A percentile compares a stretch with the other conserved stretches of the same genome.
These are phyloP conservation scores for Myxozyma mucilagina DNA, from an alignment of 805 yeast genomes.

Conservation along the genomic window DNA sequence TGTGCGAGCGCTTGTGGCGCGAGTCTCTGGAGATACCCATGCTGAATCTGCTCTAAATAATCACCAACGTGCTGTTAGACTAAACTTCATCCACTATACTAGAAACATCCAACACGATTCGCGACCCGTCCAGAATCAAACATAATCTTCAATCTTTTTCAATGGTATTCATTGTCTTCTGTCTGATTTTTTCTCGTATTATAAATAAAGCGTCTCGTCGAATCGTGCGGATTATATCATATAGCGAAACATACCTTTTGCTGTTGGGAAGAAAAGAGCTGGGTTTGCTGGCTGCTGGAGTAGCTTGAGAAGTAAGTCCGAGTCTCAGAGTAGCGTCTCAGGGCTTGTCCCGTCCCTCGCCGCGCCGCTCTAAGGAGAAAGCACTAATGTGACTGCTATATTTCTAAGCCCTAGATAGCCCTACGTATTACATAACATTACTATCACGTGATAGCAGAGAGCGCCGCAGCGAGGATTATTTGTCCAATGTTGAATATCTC, in stretches of 20 bases:
- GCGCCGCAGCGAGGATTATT: too few species aligned
- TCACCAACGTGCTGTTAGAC: neutral
- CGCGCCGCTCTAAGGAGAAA: neutral
- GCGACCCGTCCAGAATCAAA: neutral
- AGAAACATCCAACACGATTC: too few species aligned
- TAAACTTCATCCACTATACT: neutral
- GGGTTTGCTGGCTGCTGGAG: conserved; percentile 13
- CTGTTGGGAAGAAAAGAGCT: conserved; percentile 17
- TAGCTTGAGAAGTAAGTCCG: neutral
- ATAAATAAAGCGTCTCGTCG: neutral
- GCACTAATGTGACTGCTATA: conserved; percentile 8
- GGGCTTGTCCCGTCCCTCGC: neutral
- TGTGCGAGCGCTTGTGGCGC: conserved; percentile 99
- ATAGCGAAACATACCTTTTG: conserved; percentile 16
- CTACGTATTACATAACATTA: neutral
- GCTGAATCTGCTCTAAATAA: conserved; percentile 19
- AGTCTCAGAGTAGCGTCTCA: neutral
- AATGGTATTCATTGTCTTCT: too few species aligned
- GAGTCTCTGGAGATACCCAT: conserved; percentile 99
- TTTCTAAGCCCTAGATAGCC: neutral
- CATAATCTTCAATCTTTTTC: neutral
- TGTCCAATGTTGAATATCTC: neutral
- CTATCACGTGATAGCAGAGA: too few species aligned
- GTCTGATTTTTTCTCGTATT: too few species aligned
- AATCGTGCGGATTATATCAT: neutral